Evolutionary conservation across 2,329 filamentous ascomycete genomes (phyloP), one percentile per base, ranked within the genome.

Genomic region (Aphanocladium album): DNA sequence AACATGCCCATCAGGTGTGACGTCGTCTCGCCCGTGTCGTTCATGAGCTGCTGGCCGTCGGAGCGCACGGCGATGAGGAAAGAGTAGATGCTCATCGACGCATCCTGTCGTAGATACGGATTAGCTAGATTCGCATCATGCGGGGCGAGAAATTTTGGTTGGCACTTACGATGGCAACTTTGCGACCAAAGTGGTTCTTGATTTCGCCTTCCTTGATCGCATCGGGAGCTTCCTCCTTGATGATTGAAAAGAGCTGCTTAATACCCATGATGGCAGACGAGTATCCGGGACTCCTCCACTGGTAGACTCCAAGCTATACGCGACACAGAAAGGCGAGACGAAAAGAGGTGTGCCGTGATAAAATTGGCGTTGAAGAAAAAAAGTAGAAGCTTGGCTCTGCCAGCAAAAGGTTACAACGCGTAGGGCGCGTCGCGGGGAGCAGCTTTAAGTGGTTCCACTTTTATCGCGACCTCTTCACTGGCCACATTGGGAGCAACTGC

Each of bases 1-100:
- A 99, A 99, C 87, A 99, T 93, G 71, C 95, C 95, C 93, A 99
- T 98, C 17, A 99, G 80, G 74, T 99, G 95, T 19, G 95, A 99
- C 1, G 95, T 99, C 2, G 95, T 99, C 75, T 98, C 92, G 70
- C 95, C 95, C 57, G 88, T 89, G 70, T 99, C 95, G 75, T 89
- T 96, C 83, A 88, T 98, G 69, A 99, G 88, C 76, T 97, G 92
- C 74, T 99, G 91, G 68, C 95, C 95, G 69, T 96, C 92, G 69
- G 93, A 97, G 68, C 95, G 92, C 60, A 99, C 95, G 54, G 95
- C 95, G 73, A 99, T 95, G 63, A 99, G 85, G 80, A 99, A 99
- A 76, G 91, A 96, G 83, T 99, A 99, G 71, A 99, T 93, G 77
- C 91, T 96, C 95, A 99, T 99, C 52, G 95, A 99, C 50, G 74